A percentile compares a stretch with the other conserved stretches of the same genome.
Evolutionary conservation across 768 basidiomycete species (phyloP).

Genomic region (Tricholomella constricta): DNA sequence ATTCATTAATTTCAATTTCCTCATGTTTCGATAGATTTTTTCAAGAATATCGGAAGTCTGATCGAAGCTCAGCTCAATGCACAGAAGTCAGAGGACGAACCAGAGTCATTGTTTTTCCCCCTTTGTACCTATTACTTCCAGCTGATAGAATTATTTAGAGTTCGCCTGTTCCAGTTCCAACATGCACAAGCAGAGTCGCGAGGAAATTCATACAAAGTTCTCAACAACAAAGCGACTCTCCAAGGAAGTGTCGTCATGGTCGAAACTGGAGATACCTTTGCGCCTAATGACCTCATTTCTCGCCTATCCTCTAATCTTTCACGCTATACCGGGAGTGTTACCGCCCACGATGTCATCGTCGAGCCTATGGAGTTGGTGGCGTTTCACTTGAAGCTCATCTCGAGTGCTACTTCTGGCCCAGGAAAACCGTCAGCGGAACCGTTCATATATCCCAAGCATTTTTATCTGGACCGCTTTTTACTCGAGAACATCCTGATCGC

Average conservation of each 20-base stretch:
- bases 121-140: background rate
- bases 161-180: constrained; percentile 55
- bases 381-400: constrained; percentile 44
- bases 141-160: constrained; percentile 20
- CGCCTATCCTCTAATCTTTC: constrained; percentile 49
- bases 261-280: constrained; percentile 42
- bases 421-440: constrained; percentile 35
- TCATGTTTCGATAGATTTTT: constrained; percentile 43
- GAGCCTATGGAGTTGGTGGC: constrained; percentile 64
- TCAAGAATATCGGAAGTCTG: constrained; percentile 40
- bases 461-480: constrained; percentile 77
- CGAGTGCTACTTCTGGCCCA: constrained; percentile 14
- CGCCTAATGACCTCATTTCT: constrained; percentile 59
- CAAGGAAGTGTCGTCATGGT: constrained; percentile 54
- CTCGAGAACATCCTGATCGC: constrained; percentile 53
- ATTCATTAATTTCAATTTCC: background rate
- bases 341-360: constrained; percentile 58
- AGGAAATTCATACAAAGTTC: constrained; percentile 21
- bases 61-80: constrained; percentile 48
- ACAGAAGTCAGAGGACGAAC: constrained; percentile 36
- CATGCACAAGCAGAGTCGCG: constrained; percentile 49
- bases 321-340: constrained; percentile 28
- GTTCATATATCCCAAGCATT: constrained; percentile 62
- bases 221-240: constrained; percentile 21
- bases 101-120: constrained; percentile 33